Conservation (phyloP, 1,284 basidiomycete genomes). For the Thecaphora frezii region DNA sequence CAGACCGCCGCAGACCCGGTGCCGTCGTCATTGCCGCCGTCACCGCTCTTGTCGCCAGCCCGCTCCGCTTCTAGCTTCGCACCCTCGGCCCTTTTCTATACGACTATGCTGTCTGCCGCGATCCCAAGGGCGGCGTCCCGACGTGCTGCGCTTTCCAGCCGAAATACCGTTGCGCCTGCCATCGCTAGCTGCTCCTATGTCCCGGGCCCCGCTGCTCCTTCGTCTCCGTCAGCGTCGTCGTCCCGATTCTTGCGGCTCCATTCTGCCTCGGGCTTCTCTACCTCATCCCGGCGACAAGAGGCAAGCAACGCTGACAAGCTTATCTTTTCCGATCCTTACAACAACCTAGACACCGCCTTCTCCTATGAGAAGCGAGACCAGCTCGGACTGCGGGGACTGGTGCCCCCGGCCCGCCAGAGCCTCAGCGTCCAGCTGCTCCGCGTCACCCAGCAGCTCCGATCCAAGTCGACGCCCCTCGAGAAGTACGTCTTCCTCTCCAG, state of each 20-base stretch:
- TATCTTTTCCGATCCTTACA: conserved; percentile 26
- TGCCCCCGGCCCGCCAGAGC: conserved; percentile 66
- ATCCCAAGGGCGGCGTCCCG: too few relatives aligned
- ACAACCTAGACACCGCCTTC: conserved; percentile 66
- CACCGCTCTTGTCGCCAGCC: too few relatives aligned
- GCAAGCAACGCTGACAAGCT: conserved; percentile 25
- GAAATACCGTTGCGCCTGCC: too few relatives aligned
- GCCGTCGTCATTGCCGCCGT: too few relatives aligned
- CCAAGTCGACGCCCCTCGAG: conserved; percentile 70
- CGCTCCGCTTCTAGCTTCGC: too few relatives aligned
- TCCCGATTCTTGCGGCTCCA: conserved; percentile 2
- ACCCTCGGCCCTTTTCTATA: too few relatives aligned
- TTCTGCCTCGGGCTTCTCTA: conserved; percentile 12
- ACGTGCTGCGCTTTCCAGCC: too few relatives aligned
- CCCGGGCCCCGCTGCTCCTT: too few relatives aligned
- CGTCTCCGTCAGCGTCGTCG: conserved; percentile 1
- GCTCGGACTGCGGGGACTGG: conserved; percentile 71
- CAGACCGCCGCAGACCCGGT: too few relatives aligned
- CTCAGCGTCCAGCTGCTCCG: conserved; percentile 67
- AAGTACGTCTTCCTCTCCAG: conserved; percentile 79
- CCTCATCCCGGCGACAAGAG: background rate
- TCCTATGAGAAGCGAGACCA: conserved; percentile 68
- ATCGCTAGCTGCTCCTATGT: too few relatives aligned
- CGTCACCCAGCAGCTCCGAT: conserved; percentile 70
- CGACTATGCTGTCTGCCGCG: too few relatives aligned